Conservation (phyloP, 1,284 basidiomycete species). For the Singerocomus inundabilis region DNA sequence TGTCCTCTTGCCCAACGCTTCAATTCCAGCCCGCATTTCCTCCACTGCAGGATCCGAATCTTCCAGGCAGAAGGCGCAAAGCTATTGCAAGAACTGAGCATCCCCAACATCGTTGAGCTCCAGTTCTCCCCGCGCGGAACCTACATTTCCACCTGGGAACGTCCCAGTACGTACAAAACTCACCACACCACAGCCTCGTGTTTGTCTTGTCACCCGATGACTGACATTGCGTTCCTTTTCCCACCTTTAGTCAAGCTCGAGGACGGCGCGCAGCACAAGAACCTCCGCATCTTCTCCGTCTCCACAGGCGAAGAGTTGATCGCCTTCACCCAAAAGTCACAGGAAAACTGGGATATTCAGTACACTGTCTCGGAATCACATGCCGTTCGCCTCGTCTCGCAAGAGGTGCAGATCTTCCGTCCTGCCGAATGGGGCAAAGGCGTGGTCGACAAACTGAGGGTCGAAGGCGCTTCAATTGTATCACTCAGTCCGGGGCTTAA, state of each 20-base stretch:
- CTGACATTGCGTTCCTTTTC: conserved; percentile 8
- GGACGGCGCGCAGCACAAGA: conserved; percentile 83
- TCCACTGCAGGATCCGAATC: conserved; percentile 60
- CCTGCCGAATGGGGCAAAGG: conserved; percentile 79
- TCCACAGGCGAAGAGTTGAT: conserved; percentile 80
- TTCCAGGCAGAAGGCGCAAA: conserved; percentile 74
- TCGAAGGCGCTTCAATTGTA: conserved; percentile 79
- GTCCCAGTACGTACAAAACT: conserved; percentile 53
- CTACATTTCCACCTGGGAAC: conserved; percentile 93
- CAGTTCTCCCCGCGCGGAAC: conserved; percentile 91
- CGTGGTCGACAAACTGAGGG: conserved; percentile 75
- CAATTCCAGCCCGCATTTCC: conserved; percentile 8
- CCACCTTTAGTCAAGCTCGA: conserved; percentile 62
- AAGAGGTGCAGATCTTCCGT: conserved; percentile 88
- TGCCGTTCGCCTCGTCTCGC: conserved; percentile 78
- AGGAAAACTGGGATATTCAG: conserved; percentile 86
- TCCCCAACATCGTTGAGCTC: conserved; percentile 79
- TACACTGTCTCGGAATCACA: conserved; percentile 91
- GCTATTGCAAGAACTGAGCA: conserved; percentile 65
- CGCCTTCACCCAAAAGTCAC: conserved; percentile 80
- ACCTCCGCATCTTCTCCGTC: conserved; percentile 82
- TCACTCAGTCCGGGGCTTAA: conserved; percentile 81
- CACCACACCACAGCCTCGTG: conserved; percentile 16
- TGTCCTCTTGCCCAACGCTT: conserved; percentile 7
- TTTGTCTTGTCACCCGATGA: conserved; percentile 11